phyloP scores from a whole-genome alignment of 164 flowering plant genomes.

The Vitis rupestris region DNA sequence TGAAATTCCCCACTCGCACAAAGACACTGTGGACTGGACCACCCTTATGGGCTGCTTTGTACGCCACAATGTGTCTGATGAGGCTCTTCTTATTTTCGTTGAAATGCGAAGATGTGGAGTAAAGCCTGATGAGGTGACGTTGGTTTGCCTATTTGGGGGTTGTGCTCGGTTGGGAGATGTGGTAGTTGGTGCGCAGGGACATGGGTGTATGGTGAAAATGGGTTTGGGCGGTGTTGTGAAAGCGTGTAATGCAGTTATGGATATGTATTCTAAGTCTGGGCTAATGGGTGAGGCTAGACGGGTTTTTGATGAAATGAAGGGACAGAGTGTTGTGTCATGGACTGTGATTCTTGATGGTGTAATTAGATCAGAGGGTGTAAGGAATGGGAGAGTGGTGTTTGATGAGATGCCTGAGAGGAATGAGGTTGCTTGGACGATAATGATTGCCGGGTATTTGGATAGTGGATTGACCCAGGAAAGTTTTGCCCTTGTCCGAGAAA shows the following conservation, averaged over 20 bases:
- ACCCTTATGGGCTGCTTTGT: slow-evolving; percentile 42
- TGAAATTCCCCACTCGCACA: slow-evolving; percentile 45
- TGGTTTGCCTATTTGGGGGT: slow-evolving; percentile 43
- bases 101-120: slow-evolving; percentile 31
- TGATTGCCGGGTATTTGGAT: slow-evolving; percentile 49
- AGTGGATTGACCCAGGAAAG: slow-evolving; percentile 41
- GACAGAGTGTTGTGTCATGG: slow-evolving; percentile 62
- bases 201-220: slow-evolving; percentile 40
- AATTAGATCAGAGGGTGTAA: slow-evolving; percentile 47
- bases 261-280: slow-evolving; percentile 68
- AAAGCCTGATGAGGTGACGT: slow-evolving; percentile 44
- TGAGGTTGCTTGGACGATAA: slow-evolving; percentile 63
- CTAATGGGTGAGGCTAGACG: slow-evolving; percentile 37
- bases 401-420: slow-evolving; percentile 65
- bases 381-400: slow-evolving; percentile 40
- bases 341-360: slow-evolving; percentile 50
- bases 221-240: slow-evolving; percentile 37
- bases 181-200: slow-evolving; percentile 37
- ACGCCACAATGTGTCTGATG: slow-evolving; percentile 19
- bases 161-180: slow-evolving; percentile 41
- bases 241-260: slow-evolving; percentile 54
- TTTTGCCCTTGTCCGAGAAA: slow-evolving; percentile 32
- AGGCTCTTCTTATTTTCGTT: slow-evolving; percentile 38
- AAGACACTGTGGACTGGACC: slow-evolving; percentile 69
- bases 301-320: slow-evolving; percentile 47